phyloP scores from a whole-genome alignment of 192 early-diverging fungal genomes.

The Linnemannia elongata region DNA sequence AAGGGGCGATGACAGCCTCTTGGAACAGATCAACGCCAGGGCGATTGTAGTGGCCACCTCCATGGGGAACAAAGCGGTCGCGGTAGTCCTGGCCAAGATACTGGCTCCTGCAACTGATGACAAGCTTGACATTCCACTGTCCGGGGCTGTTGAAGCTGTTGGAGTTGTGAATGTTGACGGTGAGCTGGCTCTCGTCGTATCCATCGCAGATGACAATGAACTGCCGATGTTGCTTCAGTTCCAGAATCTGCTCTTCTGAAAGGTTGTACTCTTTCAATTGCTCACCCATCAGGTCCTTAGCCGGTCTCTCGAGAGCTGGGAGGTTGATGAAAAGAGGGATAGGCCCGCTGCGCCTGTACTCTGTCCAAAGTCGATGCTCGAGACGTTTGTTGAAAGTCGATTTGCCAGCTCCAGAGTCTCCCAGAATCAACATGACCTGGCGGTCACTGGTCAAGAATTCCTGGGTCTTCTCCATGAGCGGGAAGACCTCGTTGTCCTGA shows the following conservation, averaged over 20 bases:
- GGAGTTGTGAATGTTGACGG: neutral
- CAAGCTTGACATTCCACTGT: neutral
- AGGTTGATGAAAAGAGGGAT: conserved; percentile 12
- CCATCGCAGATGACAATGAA: conserved; percentile 14
- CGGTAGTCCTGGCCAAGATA: neutral
- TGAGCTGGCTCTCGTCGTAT: neutral
- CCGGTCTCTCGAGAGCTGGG: neutral
- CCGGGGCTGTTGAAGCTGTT: neutral
- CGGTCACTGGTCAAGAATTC: neutral
- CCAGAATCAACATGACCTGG: neutral
- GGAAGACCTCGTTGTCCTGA: neutral
- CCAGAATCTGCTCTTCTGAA: neutral
- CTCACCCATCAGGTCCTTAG: neutral
- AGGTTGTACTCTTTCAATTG: neutral
- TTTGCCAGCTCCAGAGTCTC: conserved; percentile 17
- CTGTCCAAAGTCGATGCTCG: neutral
- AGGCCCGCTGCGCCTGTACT: neutral
- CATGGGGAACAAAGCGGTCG: neutral
- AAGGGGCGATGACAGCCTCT: neutral
- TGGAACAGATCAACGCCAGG: neutral
- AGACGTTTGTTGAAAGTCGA: conserved; percentile 6
- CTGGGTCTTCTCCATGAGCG: neutral
- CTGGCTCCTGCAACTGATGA: conserved; percentile 2
- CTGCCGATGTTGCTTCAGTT: neutral
- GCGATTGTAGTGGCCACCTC: neutral